Conservation (phyloP, 2,329 filamentous ascomycete species). For the Nannizzia gypsea region DNA sequence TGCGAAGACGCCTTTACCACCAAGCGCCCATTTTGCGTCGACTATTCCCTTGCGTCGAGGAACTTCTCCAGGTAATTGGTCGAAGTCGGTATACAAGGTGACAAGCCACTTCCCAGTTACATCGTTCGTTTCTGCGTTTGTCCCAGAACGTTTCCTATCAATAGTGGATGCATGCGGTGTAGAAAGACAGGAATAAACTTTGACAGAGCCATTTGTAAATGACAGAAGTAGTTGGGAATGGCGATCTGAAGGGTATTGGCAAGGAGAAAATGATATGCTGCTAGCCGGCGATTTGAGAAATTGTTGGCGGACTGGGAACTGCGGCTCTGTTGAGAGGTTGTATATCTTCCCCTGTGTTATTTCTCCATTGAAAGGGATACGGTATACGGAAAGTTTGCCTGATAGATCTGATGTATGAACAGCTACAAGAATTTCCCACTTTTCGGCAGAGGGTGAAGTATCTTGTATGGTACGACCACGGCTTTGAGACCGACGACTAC, state of each 20-base stretch:
- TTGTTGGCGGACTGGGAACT: conserved; percentile 37
- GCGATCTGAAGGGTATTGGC: conserved; percentile 40
- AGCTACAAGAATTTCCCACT: conserved; percentile 37
- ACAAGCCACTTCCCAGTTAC: conserved; percentile 34
- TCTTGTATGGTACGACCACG: conserved; percentile 16
- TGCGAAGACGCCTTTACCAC: conserved; percentile 34
- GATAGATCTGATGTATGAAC: conserved; percentile 35
- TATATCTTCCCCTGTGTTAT: conserved; percentile 9
- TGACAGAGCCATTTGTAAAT: conserved; percentile 44
- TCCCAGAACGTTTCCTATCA: conserved; percentile 22
- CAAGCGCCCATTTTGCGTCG: conserved; percentile 36
- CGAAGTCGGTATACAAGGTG: conserved; percentile 31
- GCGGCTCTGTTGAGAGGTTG: conserved; percentile 27
- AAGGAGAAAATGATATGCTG: conserved; percentile 43
- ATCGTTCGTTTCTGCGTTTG: conserved; percentile 24
- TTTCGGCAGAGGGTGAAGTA: conserved; percentile 14
- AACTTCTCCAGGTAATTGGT: conserved; percentile 20
- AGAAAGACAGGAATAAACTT: conserved; percentile 45
- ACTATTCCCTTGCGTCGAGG: conserved; percentile 33
- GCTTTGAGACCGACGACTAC: conserved; percentile 23
- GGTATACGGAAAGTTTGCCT: conserved; percentile 36
- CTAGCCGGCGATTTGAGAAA: conserved; percentile 40
- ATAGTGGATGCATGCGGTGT: conserved; percentile 20
- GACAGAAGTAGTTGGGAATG: conserved; percentile 46
- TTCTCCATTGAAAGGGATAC: conserved; percentile 27